Conservation (phyloP, 2,329 filamentous ascomycete species). For the Colletotrichum sp. region DNA sequence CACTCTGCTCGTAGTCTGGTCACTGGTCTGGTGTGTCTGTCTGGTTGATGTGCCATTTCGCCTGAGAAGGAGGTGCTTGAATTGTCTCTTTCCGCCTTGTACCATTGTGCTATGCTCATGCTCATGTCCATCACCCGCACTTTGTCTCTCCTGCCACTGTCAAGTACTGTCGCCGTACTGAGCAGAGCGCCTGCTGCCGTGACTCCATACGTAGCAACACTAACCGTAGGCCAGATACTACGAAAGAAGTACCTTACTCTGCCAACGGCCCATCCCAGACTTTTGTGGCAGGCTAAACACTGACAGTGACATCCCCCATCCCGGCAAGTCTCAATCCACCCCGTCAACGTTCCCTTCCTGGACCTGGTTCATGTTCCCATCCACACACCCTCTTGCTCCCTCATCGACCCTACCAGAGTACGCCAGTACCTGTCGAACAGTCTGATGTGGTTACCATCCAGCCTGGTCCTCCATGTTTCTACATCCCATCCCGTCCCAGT, state of each 20-base stretch:
- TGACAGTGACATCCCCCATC: slow-evolving; percentile 18
- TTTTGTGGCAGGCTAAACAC: neutral
- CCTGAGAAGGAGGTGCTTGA: neutral
- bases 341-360: slow-evolving; percentile 16
- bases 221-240: neutral
- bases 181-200: neutral
- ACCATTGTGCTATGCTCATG: neutral
- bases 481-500: neutral
- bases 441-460: neutral
- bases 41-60: neutral
- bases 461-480: slow-evolving; percentile 5
- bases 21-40: neutral
- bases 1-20: neutral
- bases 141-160: neutral
- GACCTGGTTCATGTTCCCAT: slow-evolving; percentile 15
- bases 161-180: neutral
- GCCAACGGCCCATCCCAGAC: neutral
- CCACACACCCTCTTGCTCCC: slow-evolving; percentile 5
- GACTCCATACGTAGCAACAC: neutral
- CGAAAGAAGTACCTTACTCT: neutral
- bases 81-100: neutral
- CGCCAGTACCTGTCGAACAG: neutral
- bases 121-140: neutral
- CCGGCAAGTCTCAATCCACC: slow-evolving; percentile 18
- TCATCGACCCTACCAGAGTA: neutral